Percentiles rank a stretch among this genome's conserved stretches.
Evolutionary conservation across 1,284 basidiomycete genomes (phyloP).

Genomic region (Tilletia setariae): DNA sequence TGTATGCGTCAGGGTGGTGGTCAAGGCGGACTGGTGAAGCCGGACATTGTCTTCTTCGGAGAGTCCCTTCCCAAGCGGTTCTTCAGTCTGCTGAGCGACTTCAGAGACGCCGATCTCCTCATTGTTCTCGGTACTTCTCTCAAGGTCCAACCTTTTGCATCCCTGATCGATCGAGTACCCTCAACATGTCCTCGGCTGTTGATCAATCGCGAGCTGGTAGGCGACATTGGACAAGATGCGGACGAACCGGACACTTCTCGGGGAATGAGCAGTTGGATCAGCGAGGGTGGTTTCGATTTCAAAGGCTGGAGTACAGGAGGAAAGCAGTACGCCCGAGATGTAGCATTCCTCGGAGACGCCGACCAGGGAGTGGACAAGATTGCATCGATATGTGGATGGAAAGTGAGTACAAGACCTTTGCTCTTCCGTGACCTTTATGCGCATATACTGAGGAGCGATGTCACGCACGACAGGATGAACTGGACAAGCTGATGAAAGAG

Average conservation of each 20-base stretch:
- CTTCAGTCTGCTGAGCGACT: slow-evolving; percentile 52
- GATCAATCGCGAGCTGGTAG: slow-evolving; percentile 62
- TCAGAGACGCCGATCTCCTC: slow-evolving; percentile 70
- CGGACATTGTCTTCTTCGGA: slow-evolving; percentile 54
- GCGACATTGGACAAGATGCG: slow-evolving; percentile 45
- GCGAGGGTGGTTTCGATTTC: slow-evolving; percentile 49
- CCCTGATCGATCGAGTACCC: slow-evolving; percentile 57
- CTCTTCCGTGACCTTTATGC: neutral
- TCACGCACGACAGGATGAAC: slow-evolving; percentile 8
- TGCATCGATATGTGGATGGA: slow-evolving; percentile 39
- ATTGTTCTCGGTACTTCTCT: slow-evolving; percentile 90
- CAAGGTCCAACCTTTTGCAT: slow-evolving; percentile 63
- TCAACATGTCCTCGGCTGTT: slow-evolving; percentile 57
- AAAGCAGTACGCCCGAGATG: slow-evolving; percentile 32
- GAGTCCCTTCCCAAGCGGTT: slow-evolving; percentile 48
- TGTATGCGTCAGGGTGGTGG: slow-evolving; percentile 24
- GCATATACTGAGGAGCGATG: neutral
- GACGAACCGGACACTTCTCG: slow-evolving; percentile 43
- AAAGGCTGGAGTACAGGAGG: slow-evolving; percentile 34
- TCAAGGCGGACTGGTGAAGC: slow-evolving; percentile 43
- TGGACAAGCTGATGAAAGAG: slow-evolving; percentile 13
- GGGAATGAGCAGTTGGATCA: slow-evolving; percentile 41
- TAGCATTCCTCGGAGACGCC: slow-evolving; percentile 41
- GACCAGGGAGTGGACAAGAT: slow-evolving; percentile 38
- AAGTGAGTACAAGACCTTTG: slow-evolving; percentile 16